Evolutionary conservation across 768 basidiomycete genomes (phyloP).

Genomic region (Termitomyces sp.): DNA sequence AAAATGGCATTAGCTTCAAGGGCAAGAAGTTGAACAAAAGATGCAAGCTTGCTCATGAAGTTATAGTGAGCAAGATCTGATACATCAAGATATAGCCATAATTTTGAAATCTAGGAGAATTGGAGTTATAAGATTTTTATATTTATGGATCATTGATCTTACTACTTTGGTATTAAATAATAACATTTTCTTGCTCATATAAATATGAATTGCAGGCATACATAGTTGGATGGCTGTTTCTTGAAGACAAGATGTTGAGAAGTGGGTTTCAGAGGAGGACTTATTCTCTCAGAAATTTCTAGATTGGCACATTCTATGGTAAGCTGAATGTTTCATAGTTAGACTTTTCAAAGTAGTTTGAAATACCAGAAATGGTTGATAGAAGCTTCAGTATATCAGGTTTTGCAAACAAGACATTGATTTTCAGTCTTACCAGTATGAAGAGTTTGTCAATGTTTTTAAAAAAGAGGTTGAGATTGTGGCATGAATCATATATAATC

Average conservation of each 20-base stretch:
- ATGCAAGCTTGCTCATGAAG: not conserved
- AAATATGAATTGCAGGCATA: not conserved
- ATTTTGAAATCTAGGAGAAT: not conserved
- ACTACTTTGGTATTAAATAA: not conserved
- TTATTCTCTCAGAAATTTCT: not conserved
- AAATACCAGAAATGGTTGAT: not conserved
- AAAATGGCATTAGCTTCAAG: conserved; percentile 17
- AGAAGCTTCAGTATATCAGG: not conserved
- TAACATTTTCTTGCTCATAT: not conserved
- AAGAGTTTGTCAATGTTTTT: conserved; percentile 24
- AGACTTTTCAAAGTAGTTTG: not conserved
- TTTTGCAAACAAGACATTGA: not conserved
- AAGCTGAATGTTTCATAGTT: not conserved
- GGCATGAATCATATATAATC: not conserved
- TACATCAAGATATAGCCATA: not conserved
- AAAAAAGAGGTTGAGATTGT: conserved; percentile 20
- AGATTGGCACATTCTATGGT: not conserved
- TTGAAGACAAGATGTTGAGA: not conserved
- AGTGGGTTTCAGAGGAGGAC: not conserved
- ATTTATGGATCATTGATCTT: not conserved
- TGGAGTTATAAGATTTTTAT: too few relatives aligned
- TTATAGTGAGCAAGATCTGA: not conserved
- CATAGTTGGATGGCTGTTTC: not conserved
- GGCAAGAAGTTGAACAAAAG: not conserved
- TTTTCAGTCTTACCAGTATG: not conserved